phyloP scores from a whole-genome alignment of 345 rosid species.

The Fremontodendron californicum region DNA sequence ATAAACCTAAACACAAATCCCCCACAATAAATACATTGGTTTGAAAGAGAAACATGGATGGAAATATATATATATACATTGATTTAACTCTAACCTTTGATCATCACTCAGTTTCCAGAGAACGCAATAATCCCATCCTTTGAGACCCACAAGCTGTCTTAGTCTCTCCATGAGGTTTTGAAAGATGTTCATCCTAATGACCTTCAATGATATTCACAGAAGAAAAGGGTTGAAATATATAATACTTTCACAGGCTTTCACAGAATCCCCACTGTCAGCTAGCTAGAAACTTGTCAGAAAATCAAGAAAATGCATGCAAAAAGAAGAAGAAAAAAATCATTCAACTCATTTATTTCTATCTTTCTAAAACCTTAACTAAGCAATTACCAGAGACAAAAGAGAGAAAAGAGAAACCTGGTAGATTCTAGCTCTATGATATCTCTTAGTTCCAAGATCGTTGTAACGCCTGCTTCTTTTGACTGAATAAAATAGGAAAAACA shows the following conservation, averaged over 20 bases:
- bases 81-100: conserved; percentile 53
- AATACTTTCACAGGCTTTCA: neutral
- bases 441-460: conserved; percentile 24
- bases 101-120: conserved; percentile 78
- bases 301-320: neutral
- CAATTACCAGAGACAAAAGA: neutral
- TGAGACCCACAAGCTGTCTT: conserved; percentile 61
- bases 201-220: conserved; percentile 17
- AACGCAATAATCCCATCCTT: conserved; percentile 80
- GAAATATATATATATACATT: neutral
- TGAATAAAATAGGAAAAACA: conserved; percentile 24
- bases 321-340: neutral
- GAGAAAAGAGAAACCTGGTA: neutral
- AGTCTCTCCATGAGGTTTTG: conserved; percentile 61
- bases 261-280: neutral
- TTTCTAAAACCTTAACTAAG: too few species aligned
- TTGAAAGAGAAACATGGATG: neutral
- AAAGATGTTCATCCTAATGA: conserved; percentile 34
- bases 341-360: too few species aligned
- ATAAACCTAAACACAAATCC: conserved; percentile 31
- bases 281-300: neutral
- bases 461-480: conserved; percentile 21
- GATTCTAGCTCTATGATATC: conserved; percentile 1
- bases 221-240: neutral
- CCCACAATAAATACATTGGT: neutral